Conservation (phyloP, 2,329 filamentous ascomycete species). For the Acephala macrosclerotiorum region DNA sequence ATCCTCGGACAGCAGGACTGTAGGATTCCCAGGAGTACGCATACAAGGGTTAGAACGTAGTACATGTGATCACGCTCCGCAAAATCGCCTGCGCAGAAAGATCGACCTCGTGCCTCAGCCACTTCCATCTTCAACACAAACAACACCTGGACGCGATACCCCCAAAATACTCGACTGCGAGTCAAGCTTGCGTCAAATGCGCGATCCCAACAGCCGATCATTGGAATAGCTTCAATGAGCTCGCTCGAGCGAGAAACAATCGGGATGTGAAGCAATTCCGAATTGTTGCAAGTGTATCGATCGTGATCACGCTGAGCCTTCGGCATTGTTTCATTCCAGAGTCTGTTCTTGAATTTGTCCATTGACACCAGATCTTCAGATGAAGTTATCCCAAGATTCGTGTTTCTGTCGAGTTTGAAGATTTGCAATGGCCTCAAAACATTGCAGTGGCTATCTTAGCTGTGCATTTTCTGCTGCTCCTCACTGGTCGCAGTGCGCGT, state of each 20-base stretch:
- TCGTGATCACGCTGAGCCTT: neutral
- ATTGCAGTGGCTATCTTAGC: neutral
- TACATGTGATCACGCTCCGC: neutral
- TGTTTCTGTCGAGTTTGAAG: slow-evolving; percentile 8
- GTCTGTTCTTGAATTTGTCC: neutral
- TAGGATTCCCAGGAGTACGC: neutral
- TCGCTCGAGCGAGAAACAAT: neutral
- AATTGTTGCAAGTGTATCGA: neutral
- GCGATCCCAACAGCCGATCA: neutral
- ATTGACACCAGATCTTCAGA: slow-evolving; percentile 12
- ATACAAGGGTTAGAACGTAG: neutral
- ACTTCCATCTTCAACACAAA: neutral
- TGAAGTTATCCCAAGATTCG: slow-evolving; percentile 18
- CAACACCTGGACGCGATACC: neutral
- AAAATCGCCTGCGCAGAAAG: neutral
- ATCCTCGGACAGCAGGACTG: neutral
- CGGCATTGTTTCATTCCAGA: neutral
- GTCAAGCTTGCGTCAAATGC: neutral
- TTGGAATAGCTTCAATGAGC: neutral
- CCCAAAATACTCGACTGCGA: neutral
- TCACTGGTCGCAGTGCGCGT: neutral
- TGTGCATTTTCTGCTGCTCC: neutral
- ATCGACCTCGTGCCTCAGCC: neutral
- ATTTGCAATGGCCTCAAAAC: neutral
- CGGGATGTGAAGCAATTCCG: neutral